Evolutionary conservation across 129 eudicot species (phyloP).

Genomic region (Tagetes erecta): DNA sequence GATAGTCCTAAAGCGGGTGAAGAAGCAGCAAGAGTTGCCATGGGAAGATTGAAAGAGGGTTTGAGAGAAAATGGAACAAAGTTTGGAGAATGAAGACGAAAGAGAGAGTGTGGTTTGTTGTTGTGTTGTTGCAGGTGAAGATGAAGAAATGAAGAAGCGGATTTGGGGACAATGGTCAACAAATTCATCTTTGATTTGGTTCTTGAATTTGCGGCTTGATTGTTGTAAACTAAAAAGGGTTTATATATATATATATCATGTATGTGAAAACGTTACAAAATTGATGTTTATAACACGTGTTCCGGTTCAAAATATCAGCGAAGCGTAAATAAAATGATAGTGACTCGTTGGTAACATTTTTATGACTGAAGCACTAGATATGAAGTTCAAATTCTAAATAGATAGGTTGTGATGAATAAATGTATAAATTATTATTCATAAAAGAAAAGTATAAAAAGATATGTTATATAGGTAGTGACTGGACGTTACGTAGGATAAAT

Average conservation of each 20-base stretch:
- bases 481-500: too few relatives aligned
- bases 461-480: too few relatives aligned
- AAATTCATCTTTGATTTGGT: slow-evolving; percentile 10
- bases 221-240: neutral
- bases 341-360: too few relatives aligned
- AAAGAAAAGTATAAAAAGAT: too few relatives aligned
- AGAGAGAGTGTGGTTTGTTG: slow-evolving; percentile 25
- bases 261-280: too few relatives aligned
- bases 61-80: slow-evolving; percentile 20
- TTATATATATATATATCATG: neutral
- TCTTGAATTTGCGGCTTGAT: neutral
- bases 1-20: slow-evolving; percentile 57
- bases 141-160: slow-evolving; percentile 22
- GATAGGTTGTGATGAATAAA: too few relatives aligned
- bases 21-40: slow-evolving; percentile 59
- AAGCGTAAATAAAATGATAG: too few relatives aligned
- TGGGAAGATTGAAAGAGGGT: slow-evolving; percentile 33
- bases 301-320: too few relatives aligned
- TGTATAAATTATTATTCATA: too few relatives aligned
- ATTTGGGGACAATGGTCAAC: slow-evolving; percentile 41
- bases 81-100: slow-evolving; percentile 7
- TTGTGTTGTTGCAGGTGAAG: slow-evolving; percentile 34
- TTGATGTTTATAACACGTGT: too few relatives aligned
- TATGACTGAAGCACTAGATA: too few relatives aligned
- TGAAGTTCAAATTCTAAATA: too few relatives aligned